Evolutionary conservation across 495 filamentous ascomycete species (phyloP), one percentile per base, ranked within the genome.

Genomic region (Penicillium turbatum): DNA sequence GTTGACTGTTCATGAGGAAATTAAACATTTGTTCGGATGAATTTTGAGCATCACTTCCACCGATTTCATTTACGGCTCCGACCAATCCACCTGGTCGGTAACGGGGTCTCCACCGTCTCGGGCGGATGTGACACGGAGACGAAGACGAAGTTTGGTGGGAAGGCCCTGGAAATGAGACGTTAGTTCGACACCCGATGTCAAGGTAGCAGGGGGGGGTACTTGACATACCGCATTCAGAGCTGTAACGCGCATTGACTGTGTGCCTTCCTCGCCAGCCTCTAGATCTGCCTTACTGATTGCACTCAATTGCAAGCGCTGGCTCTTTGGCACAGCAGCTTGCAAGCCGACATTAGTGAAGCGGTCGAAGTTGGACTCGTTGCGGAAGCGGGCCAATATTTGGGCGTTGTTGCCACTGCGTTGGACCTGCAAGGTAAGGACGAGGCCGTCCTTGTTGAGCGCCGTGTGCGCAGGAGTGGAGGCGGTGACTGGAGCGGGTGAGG

Each of bases 311-410:
- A 98, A 68, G 62, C 89, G 92, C 71, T 97, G 95, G 32, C 85
- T 90, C 74, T 96, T 97, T 6, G 93, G 95, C 55, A 97, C 93
- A 5, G 93, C 93, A 41, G 92, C 95, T 69, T 97, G 95, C 47
- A 98, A 65, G 6, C 84, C 85, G 15, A 97, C 87, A 31, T 73
- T 79, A 13, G 82, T 78, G 41, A 97, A 78, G n/a, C 70, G 63
- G 26, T 75, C 75, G 45, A 84, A 82, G 48, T 79, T 81, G 12
- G 84, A 86, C 1, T 71, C 77, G 66, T 97, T 97, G 12, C 78
- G 77, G 80, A 98, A 97, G 6, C 87, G 83, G 15, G 90, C 89
- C 26, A 86, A 72, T 8, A 95, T 84, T 63, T 95, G 90, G 16
- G 76, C 78, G 6, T 76, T 77, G 29, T 83, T 82, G 5, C 86